Percentiles rank a stretch among this genome's conserved stretches.
These are phyloP conservation scores for Bertia moriformis DNA, from an alignment of 2,329 filamentous ascomycete genomes.

Conservation along the genomic window DNA sequence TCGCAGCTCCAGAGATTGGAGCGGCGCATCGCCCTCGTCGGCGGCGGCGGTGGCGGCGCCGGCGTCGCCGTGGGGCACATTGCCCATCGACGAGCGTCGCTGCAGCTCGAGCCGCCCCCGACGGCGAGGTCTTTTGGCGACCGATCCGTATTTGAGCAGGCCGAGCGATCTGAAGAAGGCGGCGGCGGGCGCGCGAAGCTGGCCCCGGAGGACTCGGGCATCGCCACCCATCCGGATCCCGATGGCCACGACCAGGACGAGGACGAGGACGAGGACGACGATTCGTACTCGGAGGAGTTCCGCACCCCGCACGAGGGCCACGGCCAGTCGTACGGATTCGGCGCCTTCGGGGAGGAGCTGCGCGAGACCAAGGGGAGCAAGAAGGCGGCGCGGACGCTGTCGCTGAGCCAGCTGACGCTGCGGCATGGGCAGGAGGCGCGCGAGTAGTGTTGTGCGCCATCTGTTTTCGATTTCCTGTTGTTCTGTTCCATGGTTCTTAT, in stretches of 20 bases:
- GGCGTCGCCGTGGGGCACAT: not conserved
- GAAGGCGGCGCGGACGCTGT: conserved; percentile 48
- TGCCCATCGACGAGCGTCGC: no score
- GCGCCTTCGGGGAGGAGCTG: conserved; percentile 26
- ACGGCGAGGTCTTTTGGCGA: conserved; percentile 19
- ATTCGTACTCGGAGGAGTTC: conserved; percentile 28
- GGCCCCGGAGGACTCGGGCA: conserved; percentile 16
- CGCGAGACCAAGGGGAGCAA: conserved; percentile 23
- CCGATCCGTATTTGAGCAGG: conserved; percentile 25
- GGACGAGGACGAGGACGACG: conserved; percentile 13
- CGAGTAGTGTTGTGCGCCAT: conserved; percentile 8
- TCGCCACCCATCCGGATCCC: conserved; percentile 13
- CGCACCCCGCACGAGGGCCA: conserved; percentile 34
- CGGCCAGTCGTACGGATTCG: conserved; percentile 18
- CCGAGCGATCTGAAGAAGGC: no score
- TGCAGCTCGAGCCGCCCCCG: conserved; percentile 14
- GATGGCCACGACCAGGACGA: conserved; percentile 25
- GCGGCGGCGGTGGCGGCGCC: not conserved
- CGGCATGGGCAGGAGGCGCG: no score
- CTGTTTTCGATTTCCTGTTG: no score
- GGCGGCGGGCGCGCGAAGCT: conserved; percentile 8
- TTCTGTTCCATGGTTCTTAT: no score
- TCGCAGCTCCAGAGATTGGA: conserved; percentile 35
- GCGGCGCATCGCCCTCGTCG: conserved; percentile 7
- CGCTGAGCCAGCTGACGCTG: conserved; percentile 43